Evolutionary conservation across 192 early-diverging fungal species (phyloP).

Genomic region (Linderina pennispora): DNA sequence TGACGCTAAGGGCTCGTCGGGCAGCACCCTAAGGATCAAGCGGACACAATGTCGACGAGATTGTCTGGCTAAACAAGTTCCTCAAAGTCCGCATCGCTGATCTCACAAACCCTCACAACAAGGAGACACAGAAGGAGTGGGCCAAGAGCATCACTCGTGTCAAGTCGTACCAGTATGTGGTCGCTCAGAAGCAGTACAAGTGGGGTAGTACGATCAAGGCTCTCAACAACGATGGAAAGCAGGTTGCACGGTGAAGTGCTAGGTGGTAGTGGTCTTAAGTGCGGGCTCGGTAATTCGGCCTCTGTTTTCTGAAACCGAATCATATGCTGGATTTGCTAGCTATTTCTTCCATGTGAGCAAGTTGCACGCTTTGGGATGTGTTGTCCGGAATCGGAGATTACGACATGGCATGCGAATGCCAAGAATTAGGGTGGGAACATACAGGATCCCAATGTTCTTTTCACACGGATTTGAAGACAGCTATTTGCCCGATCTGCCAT

Average conservation of each 20-base stretch:
- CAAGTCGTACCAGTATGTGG: slow-evolving; percentile 38
- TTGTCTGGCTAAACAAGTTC: slow-evolving; percentile 42
- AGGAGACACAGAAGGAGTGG: slow-evolving; percentile 37
- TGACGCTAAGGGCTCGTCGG: slow-evolving; percentile 8
- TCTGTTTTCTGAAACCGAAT: neutral
- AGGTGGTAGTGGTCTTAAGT: too few species aligned
- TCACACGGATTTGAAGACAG: too few species aligned
- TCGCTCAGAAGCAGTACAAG: slow-evolving; percentile 15
- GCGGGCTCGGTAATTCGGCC: neutral
- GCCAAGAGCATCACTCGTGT: slow-evolving; percentile 35
- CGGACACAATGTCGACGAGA: slow-evolving; percentile 29
- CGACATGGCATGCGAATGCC: too few species aligned
- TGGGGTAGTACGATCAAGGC: slow-evolving; percentile 23
- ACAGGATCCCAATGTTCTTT: too few species aligned
- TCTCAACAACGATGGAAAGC: slow-evolving; percentile 45
- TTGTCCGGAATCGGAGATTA: too few species aligned
- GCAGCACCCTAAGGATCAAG: slow-evolving; percentile 32
- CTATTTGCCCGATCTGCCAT: too few species aligned
- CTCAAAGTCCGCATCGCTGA: slow-evolving; percentile 28
- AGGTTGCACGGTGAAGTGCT: slow-evolving; percentile 19
- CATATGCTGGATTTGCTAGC: too few species aligned
- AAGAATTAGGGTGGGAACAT: too few species aligned
- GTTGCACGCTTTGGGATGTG: too few species aligned
- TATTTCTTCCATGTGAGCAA: too few species aligned
- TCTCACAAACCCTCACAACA: slow-evolving; percentile 34